A percentile compares a stretch with the other conserved stretches of the same genome.
phyloP scores from a whole-genome alignment of 2,329 filamentous ascomycete species.

The Pyrenochaeta sp. region DNA sequence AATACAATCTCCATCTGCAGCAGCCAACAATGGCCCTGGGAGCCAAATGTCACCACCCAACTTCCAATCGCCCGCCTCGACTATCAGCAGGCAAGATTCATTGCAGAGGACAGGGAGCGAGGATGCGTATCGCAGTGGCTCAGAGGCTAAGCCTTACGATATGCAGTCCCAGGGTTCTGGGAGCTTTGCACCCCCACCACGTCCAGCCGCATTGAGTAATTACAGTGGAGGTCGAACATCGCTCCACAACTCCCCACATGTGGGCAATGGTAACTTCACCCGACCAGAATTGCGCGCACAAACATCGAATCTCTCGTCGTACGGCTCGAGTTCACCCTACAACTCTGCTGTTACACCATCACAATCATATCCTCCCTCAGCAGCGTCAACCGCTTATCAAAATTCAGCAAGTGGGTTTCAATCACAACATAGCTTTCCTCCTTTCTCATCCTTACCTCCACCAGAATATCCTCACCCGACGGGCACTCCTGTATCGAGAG shows the following conservation, averaged over 20 bases:
- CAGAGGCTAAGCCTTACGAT: conserved; percentile 47
- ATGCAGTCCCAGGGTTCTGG: conserved; percentile 43
- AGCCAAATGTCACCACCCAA: conserved; percentile 47
- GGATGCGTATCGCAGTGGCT: conserved; percentile 43
- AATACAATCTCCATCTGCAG: conserved; percentile 44
- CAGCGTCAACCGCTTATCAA: conserved; percentile 52
- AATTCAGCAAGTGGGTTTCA: conserved; percentile 59
- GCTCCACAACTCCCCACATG: conserved; percentile 49
- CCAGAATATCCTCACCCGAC: conserved; percentile 59
- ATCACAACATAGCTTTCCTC: conserved; percentile 67
- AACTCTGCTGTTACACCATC: conserved; percentile 53
- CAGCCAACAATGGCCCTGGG: conserved; percentile 28
- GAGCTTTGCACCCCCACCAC: conserved; percentile 49
- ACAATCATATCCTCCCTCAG: conserved; percentile 57
- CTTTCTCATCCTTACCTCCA: conserved; percentile 67
- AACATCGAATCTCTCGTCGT: conserved; percentile 46
- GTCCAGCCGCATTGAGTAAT: conserved; percentile 43
- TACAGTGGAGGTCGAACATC: conserved; percentile 41
- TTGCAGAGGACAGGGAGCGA: conserved; percentile 46
- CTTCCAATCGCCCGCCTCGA: conserved; percentile 44
- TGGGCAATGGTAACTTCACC: conserved; percentile 43
- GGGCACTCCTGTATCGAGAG: conserved; percentile 47
- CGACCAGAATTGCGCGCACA: conserved; percentile 48
- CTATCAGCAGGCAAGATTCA: conserved; percentile 39
- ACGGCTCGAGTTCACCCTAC: conserved; percentile 47